A percentile compares a stretch with the other conserved stretches of the same genome.
Conservation (phyloP, 192 early-diverging fungal species). For the Obelidium mucronatum region DNA sequence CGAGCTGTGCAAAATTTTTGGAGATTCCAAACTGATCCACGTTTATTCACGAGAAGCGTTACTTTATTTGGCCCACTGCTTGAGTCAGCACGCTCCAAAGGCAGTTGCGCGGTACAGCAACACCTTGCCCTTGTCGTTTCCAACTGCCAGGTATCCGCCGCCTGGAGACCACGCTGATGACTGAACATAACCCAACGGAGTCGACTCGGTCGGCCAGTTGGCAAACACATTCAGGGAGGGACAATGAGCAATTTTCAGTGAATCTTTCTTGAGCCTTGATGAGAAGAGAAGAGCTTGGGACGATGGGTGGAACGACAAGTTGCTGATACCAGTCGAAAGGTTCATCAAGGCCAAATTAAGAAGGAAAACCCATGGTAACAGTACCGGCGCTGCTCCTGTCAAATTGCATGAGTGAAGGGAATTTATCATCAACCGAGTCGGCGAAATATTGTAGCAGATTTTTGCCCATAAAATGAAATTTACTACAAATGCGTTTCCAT, state of each 20-base stretch:
- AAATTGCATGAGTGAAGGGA: too few relatives aligned
- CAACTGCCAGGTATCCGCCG: conserved; percentile 88
- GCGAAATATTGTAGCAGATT: too few relatives aligned
- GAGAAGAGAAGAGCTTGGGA: conserved; percentile 85
- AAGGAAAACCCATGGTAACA: conserved; percentile 82
- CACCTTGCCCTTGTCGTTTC: conserved; percentile 90
- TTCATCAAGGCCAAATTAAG: conserved; percentile 67
- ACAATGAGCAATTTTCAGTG: conserved; percentile 83
- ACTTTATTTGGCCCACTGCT: too few relatives aligned
- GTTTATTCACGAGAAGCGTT: too few relatives aligned
- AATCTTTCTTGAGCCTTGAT: conserved; percentile 75
- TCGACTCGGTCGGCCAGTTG: conserved; percentile 92
- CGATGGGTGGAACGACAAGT: conserved; percentile 83
- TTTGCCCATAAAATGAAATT: too few relatives aligned
- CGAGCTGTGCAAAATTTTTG: too few relatives aligned
- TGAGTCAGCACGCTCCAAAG: conserved; percentile 42
- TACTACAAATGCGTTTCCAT: too few relatives aligned
- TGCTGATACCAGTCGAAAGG: conserved; percentile 81
- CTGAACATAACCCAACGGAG: conserved; percentile 84
- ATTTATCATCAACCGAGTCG: too few relatives aligned
- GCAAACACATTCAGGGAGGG: conserved; percentile 81
- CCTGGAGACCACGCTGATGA: conserved; percentile 85
- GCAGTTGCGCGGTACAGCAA: conserved; percentile 78
- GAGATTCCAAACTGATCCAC: too few relatives aligned
- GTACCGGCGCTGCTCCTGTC: conserved; percentile 82